Evolutionary conservation across 2,329 filamentous ascomycete species (phyloP).

Genomic region (Tolypocladium cylindrosporum): DNA sequence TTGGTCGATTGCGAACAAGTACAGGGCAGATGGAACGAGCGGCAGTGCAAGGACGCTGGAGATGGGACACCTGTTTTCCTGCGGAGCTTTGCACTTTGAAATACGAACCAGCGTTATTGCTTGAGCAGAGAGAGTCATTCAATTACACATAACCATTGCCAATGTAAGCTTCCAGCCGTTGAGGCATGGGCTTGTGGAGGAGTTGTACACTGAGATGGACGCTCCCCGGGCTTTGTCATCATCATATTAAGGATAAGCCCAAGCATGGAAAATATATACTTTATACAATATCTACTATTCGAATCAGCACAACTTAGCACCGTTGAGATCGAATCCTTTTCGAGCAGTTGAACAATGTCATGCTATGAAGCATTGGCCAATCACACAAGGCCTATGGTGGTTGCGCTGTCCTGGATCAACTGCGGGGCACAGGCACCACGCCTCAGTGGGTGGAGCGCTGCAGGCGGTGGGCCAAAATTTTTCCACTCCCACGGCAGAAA

Average conservation of each 20-base stretch:
- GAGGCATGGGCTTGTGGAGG: not conserved
- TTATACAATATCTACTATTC: too few relatives aligned
- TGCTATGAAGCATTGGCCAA: too few relatives aligned
- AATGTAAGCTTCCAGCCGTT: not conserved
- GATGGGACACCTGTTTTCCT: too few relatives aligned
- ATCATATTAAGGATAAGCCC: too few relatives aligned
- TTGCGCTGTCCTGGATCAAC: not conserved
- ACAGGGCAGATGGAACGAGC: not conserved
- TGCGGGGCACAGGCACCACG: not conserved
- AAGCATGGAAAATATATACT: too few relatives aligned
- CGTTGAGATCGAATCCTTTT: too few relatives aligned
- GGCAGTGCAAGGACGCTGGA: not conserved
- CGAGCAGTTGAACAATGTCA: too few relatives aligned
- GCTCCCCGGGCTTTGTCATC: too few relatives aligned
- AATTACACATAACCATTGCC: too few relatives aligned
- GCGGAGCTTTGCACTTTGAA: not conserved
- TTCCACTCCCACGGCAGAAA: slow-evolving; percentile 5
- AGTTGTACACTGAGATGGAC: too few relatives aligned
- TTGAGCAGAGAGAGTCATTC: not conserved
- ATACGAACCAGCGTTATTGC: not conserved
- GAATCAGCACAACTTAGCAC: too few relatives aligned
- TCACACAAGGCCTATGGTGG: too few relatives aligned
- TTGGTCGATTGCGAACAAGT: not conserved
- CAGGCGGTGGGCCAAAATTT: slow-evolving; percentile 8
- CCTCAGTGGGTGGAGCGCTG: not conserved